These are phyloP conservation scores for Globisporangium rhizosaccharum DNA, from an alignment of 352 stramenopile species.

Conservation along the genomic window DNA sequence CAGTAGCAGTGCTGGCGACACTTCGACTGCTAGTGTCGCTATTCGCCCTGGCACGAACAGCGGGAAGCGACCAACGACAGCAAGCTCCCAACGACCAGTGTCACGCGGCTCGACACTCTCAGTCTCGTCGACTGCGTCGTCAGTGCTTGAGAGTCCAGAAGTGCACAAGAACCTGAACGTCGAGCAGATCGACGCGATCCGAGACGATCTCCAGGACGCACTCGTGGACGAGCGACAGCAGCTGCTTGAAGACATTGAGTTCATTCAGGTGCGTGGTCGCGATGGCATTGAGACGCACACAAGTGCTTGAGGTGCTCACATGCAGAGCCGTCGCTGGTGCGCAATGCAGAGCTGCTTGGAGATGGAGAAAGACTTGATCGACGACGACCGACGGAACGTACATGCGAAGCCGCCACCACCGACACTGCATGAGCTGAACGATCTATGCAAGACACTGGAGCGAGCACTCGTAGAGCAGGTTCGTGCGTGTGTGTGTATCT, in stretches of 20 bases:
- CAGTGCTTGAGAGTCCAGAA: conserved; percentile 52
- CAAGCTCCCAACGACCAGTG: conserved; percentile 42
- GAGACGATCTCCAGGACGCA: conserved; percentile 49
- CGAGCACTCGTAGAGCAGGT: conserved; percentile 60
- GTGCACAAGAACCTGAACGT: conserved; percentile 54
- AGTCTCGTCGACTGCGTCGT: conserved; percentile 39
- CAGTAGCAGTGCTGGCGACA: not conserved
- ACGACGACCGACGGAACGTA: conserved; percentile 58
- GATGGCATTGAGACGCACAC: not conserved
- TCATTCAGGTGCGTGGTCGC: conserved; percentile 51
- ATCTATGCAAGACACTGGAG: conserved; percentile 53
- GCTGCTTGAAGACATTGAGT: conserved; percentile 79
- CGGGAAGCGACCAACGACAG: conserved; percentile 29
- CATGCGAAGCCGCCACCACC: conserved; percentile 27
- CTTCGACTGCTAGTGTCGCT: conserved; percentile 5
- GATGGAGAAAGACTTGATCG: conserved; percentile 82
- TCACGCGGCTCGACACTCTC: conserved; percentile 67
- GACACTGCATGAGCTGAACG: conserved; percentile 56
- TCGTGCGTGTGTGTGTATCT: not conserved
- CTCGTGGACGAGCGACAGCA: conserved; percentile 52
- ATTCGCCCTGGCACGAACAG: conserved; percentile 53
- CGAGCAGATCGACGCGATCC: conserved; percentile 70
- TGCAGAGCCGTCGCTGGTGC: too few relatives aligned
- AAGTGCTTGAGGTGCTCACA: too few relatives aligned
- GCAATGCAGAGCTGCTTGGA: conserved; percentile 56